Evolutionary conservation across 2,329 filamentous ascomycete species (phyloP), one percentile per base, ranked within the genome.

Genomic region (Zymoseptoria ardabiliae): DNA sequence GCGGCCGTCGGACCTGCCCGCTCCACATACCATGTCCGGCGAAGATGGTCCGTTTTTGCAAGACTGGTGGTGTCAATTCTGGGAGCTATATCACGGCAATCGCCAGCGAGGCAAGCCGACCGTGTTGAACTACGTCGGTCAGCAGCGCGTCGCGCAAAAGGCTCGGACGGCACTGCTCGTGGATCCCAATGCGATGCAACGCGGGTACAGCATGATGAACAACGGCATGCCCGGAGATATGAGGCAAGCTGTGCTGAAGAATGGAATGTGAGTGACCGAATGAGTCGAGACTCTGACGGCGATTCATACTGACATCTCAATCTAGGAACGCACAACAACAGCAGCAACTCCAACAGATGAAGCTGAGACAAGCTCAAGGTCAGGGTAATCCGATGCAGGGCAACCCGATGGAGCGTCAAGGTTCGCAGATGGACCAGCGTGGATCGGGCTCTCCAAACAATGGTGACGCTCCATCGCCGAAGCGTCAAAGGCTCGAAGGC

Each of bases 51-150:
- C 90, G 23, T 97, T 99, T 70, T 80, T 99, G n/a, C 88, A 91
- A 67, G 94, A 97, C 70, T 99, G 94, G 94, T 99, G 95, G 79
- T 90, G 87, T 71, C 83, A 97, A 56, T 99, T 99, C 75, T 97
- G 91, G 91, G 94, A 99, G 70, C 91, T 97, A 68, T 95, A 89
- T 75, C 86, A 86, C 71, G 90, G 91, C 58, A 89, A 93, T 72
- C 88, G 90, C 70, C 84, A 66, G 53, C 72, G 73, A 62, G 61
- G 92, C 95, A 83, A 70, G 78, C 74, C 63, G 58, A 65, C 63
- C 60, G 65, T 63, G 2, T 48, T 70, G 51, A 60, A 52, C 35
- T 71, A 71, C 55, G 64, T 72, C 17, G 63, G 64, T 17, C 85
- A 87, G 70, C 90, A 94, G 73, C 87, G 86, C 65, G 82, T 87